phyloP scores from a whole-genome alignment of 2,329 filamentous ascomycete genomes.

The Aspergillus melleus region DNA sequence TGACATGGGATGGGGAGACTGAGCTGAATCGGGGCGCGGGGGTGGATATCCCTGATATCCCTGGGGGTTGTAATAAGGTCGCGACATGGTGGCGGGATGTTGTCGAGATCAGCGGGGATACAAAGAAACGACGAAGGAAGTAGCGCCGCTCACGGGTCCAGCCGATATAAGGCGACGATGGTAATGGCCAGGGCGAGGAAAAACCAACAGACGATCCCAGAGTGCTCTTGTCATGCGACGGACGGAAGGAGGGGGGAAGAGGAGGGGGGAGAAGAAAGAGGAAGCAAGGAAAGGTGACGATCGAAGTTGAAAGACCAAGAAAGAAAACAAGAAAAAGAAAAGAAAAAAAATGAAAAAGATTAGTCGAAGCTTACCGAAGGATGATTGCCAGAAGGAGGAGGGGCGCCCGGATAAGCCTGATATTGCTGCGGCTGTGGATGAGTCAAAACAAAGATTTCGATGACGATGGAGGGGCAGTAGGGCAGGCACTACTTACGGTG shows the following conservation, averaged over 20 bases:
- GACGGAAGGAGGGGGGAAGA: slow-evolving; percentile 6
- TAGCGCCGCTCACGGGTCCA: neutral
- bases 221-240: slow-evolving; percentile 14
- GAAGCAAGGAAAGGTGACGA: slow-evolving; percentile 4
- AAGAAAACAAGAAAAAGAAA: slow-evolving; percentile 11
- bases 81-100: slow-evolving; percentile 33
- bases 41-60: slow-evolving; percentile 39
- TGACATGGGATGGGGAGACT: slow-evolving; percentile 36
- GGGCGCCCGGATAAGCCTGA: slow-evolving; percentile 54
- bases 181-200: neutral
- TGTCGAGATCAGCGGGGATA: slow-evolving; percentile 15
- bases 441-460: slow-evolving; percentile 3
- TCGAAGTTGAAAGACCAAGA: neutral
- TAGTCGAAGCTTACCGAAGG: slow-evolving; percentile 36
- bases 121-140: neutral
- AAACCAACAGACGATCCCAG: neutral
- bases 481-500: slow-evolving; percentile 1
- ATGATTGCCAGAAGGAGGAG: slow-evolving; percentile 23
- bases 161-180: slow-evolving; percentile 3
- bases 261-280: slow-evolving; percentile 1
- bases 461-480: neutral
- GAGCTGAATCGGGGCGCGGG: slow-evolving; percentile 30
- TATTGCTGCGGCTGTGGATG: slow-evolving; percentile 50
- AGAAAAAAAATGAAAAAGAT: slow-evolving; percentile 13
- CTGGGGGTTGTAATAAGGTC: slow-evolving; percentile 35